Evolutionary conservation across 495 filamentous ascomycete species (phyloP).

Genomic region (Tuber aestivum): DNA sequence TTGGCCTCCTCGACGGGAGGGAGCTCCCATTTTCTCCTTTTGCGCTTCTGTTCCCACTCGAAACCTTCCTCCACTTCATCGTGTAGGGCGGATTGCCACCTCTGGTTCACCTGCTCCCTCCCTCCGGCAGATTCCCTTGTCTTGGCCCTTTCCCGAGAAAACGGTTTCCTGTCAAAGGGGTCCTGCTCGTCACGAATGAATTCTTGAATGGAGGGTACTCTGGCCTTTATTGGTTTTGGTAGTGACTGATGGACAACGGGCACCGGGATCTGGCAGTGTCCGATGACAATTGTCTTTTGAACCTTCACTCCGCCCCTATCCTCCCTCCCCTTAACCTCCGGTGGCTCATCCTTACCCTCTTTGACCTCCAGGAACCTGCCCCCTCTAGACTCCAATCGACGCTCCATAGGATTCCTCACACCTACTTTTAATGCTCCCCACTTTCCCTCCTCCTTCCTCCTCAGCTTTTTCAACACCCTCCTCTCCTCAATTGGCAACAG

Average conservation of each 20-base stretch:
- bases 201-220: background rate
- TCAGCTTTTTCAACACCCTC: background rate
- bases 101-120: background rate
- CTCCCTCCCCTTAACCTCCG: background rate
- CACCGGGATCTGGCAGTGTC: background rate
- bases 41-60: background rate
- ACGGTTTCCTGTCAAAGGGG: background rate
- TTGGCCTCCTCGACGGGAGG: background rate
- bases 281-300: background rate
- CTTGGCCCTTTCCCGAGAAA: background rate
- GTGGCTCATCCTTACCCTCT: background rate
- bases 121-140: background rate
- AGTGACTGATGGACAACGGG: background rate
- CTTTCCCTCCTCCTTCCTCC: background rate
- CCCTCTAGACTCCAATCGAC: background rate
- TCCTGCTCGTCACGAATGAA: background rate
- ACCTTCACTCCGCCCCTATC: background rate
- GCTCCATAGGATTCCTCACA: background rate
- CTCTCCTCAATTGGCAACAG: background rate
- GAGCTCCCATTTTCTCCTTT: conserved; percentile 16
- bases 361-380: background rate
- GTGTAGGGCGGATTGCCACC: background rate
- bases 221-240: background rate
- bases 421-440: background rate
- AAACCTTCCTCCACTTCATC: background rate